Percentiles rank a stretch among this genome's conserved stretches.
Conservation (phyloP, 768 basidiomycete species). For the Tephrocybe sp. region DNA sequence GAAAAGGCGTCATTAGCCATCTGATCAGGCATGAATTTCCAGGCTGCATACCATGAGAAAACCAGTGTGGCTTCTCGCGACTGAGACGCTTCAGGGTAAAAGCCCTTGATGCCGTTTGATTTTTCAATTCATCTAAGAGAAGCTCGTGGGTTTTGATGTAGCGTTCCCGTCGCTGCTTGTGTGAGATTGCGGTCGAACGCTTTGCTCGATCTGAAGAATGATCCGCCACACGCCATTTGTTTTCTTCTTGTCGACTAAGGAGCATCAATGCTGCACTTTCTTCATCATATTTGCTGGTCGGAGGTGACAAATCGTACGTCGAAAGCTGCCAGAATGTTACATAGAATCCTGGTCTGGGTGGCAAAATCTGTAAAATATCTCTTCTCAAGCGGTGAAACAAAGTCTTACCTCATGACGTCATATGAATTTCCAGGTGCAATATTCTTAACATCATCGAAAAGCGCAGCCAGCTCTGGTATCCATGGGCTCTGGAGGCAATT, state of each 20-base stretch:
- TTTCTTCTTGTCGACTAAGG: slow-evolving; percentile 69
- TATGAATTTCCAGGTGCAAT: slow-evolving; percentile 66
- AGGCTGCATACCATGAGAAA: slow-evolving; percentile 52
- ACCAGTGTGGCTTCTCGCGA: slow-evolving; percentile 84
- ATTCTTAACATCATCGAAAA: slow-evolving; percentile 76
- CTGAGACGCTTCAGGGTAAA: slow-evolving; percentile 77
- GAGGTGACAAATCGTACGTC: slow-evolving; percentile 84
- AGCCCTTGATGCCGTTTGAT: slow-evolving; percentile 68
- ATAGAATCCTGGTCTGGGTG: slow-evolving; percentile 82
- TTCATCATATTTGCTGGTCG: slow-evolving; percentile 75
- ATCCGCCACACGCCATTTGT: slow-evolving; percentile 62
- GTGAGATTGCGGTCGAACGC: slow-evolving; percentile 53
- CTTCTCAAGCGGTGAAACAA: neutral
- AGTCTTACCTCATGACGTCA: slow-evolving; percentile 69
- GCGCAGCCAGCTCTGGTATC: slow-evolving; percentile 68
- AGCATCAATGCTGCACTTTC: slow-evolving; percentile 62
- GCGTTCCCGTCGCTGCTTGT: slow-evolving; percentile 65
- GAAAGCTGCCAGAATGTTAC: slow-evolving; percentile 97
- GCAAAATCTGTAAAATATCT: slow-evolving; percentile 6
- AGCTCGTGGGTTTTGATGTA: slow-evolving; percentile 59
- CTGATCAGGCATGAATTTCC: neutral
- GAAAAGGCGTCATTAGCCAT: slow-evolving; percentile 8
- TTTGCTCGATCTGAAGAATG: slow-evolving; percentile 67
- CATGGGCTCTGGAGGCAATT: slow-evolving; percentile 61
- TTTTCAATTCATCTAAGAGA: slow-evolving; percentile 70